Conservation (phyloP, 2,329 filamentous ascomycete species). For the Amauroascus niger region DNA sequence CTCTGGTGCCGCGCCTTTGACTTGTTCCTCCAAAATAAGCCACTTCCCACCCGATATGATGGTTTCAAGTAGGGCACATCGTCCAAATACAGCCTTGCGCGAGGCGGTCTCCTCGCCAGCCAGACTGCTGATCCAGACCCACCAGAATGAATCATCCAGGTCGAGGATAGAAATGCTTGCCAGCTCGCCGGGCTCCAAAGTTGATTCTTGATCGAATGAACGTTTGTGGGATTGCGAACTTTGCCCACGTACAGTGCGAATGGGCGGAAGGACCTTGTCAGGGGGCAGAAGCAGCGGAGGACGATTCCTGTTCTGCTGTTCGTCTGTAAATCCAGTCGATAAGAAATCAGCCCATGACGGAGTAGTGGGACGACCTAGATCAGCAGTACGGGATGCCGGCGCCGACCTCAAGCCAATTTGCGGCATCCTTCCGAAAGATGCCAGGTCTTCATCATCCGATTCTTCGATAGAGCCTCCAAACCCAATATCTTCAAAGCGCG, state of each 20-base stretch:
- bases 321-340: conserved; percentile 80
- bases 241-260: conserved; percentile 59
- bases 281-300: conserved; percentile 66
- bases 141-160: conserved; percentile 96
- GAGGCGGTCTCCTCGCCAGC: conserved; percentile 77
- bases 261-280: conserved; percentile 80
- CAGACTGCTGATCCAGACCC: conserved; percentile 98
- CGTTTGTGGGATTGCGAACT: conserved; percentile 80
- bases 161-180: conserved; percentile 81
- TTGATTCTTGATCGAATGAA: conserved; percentile 56
- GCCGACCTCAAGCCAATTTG: conserved; percentile 52
- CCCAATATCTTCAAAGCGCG: conserved; percentile 88
- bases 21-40: conserved; percentile 92
- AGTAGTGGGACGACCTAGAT: conserved; percentile 73
- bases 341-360: conserved; percentile 98
- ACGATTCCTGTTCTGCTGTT: conserved; percentile 53
- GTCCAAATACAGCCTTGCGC: conserved; percentile 85
- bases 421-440: conserved; percentile 27
- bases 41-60: conserved; percentile 70
- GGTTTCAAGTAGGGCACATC: conserved; percentile 87
- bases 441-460: conserved; percentile 44
- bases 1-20: conserved; percentile 82
- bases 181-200: conserved; percentile 81
- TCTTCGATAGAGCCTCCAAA: conserved; percentile 70
- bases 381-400: conserved; percentile 56